Percentiles rank a stretch among this genome's conserved stretches.
phyloP scores from a whole-genome alignment of 352 stramenopile species.

The Globisporangium spiculum region DNA sequence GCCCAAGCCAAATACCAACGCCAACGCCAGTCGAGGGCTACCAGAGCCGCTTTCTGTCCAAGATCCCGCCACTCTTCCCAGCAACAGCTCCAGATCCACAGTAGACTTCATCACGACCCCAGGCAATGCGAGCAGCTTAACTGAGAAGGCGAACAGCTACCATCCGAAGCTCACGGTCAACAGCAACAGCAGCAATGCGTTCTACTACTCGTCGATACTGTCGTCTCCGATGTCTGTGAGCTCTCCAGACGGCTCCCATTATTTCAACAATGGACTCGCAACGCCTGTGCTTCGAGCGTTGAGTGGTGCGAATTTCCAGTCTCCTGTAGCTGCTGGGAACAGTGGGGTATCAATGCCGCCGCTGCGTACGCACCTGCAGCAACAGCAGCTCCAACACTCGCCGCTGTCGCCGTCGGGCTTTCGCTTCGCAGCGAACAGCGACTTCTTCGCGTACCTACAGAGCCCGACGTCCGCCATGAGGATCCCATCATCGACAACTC shows the following conservation, averaged over 20 bases:
- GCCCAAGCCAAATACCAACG: constrained; percentile 13
- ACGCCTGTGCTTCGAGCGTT: neutral
- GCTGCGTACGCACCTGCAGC: constrained; percentile 7
- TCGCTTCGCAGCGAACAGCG: neutral
- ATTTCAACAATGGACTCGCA: neutral
- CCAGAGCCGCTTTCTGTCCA: neutral
- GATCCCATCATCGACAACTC: constrained; percentile 5
- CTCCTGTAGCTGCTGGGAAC: neutral
- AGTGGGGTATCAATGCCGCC: neutral
- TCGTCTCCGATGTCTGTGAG: constrained; percentile 40
- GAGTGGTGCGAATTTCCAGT: neutral
- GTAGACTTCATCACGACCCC: neutral
- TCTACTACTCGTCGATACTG: constrained; percentile 1
- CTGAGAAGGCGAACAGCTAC: constrained; percentile 9
- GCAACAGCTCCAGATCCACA: neutral
- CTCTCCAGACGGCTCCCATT: constrained; percentile 17
- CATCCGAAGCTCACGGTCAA: constrained; percentile 1
- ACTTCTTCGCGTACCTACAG: constrained; percentile 4
- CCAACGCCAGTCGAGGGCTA: neutral
- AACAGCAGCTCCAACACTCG: constrained; percentile 8
- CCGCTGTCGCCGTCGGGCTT: neutral
- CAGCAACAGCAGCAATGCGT: neutral
- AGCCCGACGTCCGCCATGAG: constrained; percentile 3
- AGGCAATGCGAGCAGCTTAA: neutral
- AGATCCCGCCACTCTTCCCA: neutral